A percentile compares a stretch with the other conserved stretches of the same genome.
Evolutionary conservation across 1,284 basidiomycete species (phyloP).

Genomic region (Rhodofomes roseus): DNA sequence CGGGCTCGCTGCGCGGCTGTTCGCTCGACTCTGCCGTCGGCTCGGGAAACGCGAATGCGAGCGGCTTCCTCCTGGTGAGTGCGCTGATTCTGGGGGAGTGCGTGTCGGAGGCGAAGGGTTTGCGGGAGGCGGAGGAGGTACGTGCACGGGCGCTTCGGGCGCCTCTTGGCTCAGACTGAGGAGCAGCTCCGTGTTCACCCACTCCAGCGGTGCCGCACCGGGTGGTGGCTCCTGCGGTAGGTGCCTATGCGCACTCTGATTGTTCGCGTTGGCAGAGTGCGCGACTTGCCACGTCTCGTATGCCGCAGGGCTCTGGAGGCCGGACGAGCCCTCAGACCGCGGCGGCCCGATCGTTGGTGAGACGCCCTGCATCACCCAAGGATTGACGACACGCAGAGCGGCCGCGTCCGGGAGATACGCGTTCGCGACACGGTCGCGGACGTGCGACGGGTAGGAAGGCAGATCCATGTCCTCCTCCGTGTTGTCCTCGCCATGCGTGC

Average conservation of each 20-base stretch:
- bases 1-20: slow-evolving; percentile 47
- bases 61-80: slow-evolving; percentile 20
- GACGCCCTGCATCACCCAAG: slow-evolving; percentile 47
- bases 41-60: slow-evolving; percentile 32
- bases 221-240: slow-evolving; percentile 26
- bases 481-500: slow-evolving; percentile 35
- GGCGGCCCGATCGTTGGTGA: slow-evolving; percentile 30
- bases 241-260: slow-evolving; percentile 16
- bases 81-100: slow-evolving; percentile 18
- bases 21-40: too few relatives aligned
- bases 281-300: slow-evolving; percentile 24
- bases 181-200: slow-evolving; percentile 80
- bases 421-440: slow-evolving; percentile 86
- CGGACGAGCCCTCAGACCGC: slow-evolving; percentile 23
- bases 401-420: slow-evolving; percentile 62
- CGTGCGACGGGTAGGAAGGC: slow-evolving; percentile 84
- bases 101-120: slow-evolving; percentile 22
- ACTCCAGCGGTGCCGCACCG: slow-evolving; percentile 51
- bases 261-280: not conserved
- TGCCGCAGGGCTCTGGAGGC: slow-evolving; percentile 25
- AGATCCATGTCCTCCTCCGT: slow-evolving; percentile 65
- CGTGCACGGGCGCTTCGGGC: slow-evolving; percentile 23
- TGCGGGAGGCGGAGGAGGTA: slow-evolving; percentile 31
- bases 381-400: slow-evolving; percentile 64
- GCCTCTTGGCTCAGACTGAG: slow-evolving; percentile 50